phyloP scores from a whole-genome alignment of 1,284 basidiomycete genomes.

The Apiotrichum domesticum region DNA sequence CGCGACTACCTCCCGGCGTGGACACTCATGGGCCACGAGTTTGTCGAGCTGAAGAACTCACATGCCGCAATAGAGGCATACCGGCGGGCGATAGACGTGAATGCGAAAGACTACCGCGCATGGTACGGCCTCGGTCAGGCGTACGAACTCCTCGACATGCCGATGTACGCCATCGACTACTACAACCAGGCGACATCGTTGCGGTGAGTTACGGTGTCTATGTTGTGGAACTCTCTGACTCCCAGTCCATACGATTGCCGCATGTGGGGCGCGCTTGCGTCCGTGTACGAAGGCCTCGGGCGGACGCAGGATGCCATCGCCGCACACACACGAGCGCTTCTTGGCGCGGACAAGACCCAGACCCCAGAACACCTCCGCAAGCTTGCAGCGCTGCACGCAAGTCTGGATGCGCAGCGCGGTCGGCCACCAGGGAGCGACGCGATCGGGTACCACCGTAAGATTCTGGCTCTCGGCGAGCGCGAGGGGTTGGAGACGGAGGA shows the following conservation, averaged over 20 bases:
- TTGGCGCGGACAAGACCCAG: conserved; percentile 75
- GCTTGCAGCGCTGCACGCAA: conserved; percentile 63
- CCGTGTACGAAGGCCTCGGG: conserved; percentile 81
- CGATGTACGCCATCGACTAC: conserved; percentile 91
- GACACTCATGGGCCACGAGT: conserved; percentile 99
- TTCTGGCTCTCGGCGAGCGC: conserved; percentile 68
- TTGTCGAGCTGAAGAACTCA: conserved; percentile 97
- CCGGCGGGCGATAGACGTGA: conserved; percentile 89
- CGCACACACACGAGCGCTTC: conserved; percentile 78
- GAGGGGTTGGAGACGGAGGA: conserved; percentile 59
- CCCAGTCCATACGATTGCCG: conserved; percentile 88
- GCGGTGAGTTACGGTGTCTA: conserved; percentile 53
- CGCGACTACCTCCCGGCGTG: conserved; percentile 91
- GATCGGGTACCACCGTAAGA: conserved; percentile 38
- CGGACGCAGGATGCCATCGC: conserved; percentile 80
- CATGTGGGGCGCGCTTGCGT: conserved; percentile 91
- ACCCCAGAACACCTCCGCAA: conserved; percentile 63
- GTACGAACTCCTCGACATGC: conserved; percentile 94
- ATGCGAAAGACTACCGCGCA: conserved; percentile 91
- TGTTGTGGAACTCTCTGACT: conserved; percentile 1
- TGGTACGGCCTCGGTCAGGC: conserved; percentile 99
- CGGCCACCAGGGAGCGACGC: conserved; percentile 12
- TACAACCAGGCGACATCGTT: conserved; percentile 93
- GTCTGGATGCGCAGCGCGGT: conserved; percentile 15
- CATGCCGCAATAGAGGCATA: conserved; percentile 98